phyloP scores from a whole-genome alignment of 345 rosid genomes.

The Durio zibethinus region DNA sequence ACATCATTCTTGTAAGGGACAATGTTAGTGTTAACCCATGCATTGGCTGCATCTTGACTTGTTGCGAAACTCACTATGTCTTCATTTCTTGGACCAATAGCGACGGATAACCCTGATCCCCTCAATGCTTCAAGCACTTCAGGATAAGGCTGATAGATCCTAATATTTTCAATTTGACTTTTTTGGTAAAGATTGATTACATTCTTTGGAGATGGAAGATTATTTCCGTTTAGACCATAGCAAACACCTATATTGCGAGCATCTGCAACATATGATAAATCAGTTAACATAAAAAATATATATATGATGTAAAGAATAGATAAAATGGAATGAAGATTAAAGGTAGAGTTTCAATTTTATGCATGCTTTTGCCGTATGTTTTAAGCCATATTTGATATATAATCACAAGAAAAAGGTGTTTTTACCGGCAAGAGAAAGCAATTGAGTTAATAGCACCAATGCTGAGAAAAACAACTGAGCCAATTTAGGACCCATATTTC shows the following conservation, averaged over 20 bases:
- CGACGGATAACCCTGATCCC: constrained; percentile 20
- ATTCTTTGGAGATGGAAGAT: constrained; percentile 36
- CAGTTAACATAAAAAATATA: neutral
- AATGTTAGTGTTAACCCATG: constrained; percentile 29
- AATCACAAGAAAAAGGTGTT: neutral
- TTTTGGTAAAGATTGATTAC: constrained; percentile 32
- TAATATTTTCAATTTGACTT: constrained; percentile 16
- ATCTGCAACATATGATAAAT: neutral
- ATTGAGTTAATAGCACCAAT: neutral
- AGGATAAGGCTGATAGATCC: constrained; percentile 35
- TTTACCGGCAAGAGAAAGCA: neutral
- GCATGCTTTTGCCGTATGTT: neutral
- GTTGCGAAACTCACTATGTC: constrained; percentile 24
- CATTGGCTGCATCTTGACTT: constrained; percentile 18
- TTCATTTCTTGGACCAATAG: constrained; percentile 31
- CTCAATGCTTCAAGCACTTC: constrained; percentile 32
- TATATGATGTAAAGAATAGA: neutral
- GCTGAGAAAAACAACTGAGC: neutral
- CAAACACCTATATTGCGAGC: constrained; percentile 20
- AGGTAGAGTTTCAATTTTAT: neutral
- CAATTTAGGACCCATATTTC: neutral
- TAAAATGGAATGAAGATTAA: neutral
- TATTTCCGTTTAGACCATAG: constrained; percentile 37
- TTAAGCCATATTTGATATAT: too few species aligned
- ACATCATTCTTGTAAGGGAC: constrained; percentile 24